Evolutionary conservation across 2,329 filamentous ascomycete species (phyloP).

Genomic region (Thielaviopsis musarum): DNA sequence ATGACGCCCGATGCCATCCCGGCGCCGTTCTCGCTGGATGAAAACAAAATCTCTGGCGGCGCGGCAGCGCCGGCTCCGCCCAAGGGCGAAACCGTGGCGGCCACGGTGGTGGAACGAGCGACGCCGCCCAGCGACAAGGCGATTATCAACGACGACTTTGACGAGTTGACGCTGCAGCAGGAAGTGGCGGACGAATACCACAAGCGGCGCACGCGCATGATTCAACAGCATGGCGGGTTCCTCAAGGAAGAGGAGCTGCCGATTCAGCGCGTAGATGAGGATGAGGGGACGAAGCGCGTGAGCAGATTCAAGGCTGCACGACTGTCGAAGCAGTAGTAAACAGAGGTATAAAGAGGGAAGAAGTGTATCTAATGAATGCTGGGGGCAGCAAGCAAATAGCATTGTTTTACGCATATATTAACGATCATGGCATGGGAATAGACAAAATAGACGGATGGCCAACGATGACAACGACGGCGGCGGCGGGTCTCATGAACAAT

Average conservation of each 20-base stretch:
- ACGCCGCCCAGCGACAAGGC: constrained; percentile 14
- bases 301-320: constrained; percentile 61
- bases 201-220: constrained; percentile 63
- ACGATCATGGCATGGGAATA: constrained; percentile 13
- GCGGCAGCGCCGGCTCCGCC: constrained; percentile 23
- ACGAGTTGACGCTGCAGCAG: constrained; percentile 50
- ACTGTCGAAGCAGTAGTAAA: constrained; percentile 33
- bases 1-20: constrained; percentile 10
- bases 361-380: background rate
- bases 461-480: no score
- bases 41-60: constrained; percentile 20
- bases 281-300: constrained; percentile 44
- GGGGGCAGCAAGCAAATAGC: background rate
- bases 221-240: constrained; percentile 72
- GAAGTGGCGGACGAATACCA: constrained; percentile 76
- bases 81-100: constrained; percentile 39
- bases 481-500: background rate
- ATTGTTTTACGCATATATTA: constrained; percentile 2
- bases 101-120: constrained; percentile 39
- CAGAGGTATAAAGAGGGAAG: constrained; percentile 11
- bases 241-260: constrained; percentile 51
- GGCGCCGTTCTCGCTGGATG: constrained; percentile 4
- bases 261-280: constrained; percentile 50
- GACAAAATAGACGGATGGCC: background rate
- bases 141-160: constrained; percentile 17